phyloP scores from a whole-genome alignment of 768 basidiomycete species.

The Gymnopilus junonius region DNA sequence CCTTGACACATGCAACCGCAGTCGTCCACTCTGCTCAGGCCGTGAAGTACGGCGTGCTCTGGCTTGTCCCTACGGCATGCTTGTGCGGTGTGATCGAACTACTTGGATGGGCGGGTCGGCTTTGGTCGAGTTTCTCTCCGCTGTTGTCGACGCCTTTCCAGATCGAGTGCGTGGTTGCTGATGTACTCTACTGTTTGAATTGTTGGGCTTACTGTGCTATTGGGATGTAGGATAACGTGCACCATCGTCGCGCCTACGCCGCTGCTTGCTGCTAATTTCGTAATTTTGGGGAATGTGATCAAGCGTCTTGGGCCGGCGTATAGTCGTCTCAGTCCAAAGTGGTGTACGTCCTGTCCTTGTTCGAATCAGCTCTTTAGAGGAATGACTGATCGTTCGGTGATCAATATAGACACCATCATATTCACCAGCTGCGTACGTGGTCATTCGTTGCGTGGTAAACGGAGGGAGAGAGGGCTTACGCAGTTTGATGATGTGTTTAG shows the following conservation, averaged over 20 bases:
- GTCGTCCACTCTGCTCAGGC: slow-evolving; percentile 53
- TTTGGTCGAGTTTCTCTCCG: slow-evolving; percentile 50
- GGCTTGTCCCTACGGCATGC: slow-evolving; percentile 52
- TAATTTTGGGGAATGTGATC: slow-evolving; percentile 55
- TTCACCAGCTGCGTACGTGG: slow-evolving; percentile 39
- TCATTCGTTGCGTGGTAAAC: not conserved
- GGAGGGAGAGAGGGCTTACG: no score
- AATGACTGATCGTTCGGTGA: not conserved
- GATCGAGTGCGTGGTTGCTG: slow-evolving; percentile 46
- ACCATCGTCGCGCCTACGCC: slow-evolving; percentile 62
- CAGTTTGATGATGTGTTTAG: slow-evolving; percentile 8
- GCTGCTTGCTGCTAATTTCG: slow-evolving; percentile 59
- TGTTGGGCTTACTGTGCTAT: not conserved
- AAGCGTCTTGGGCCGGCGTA: slow-evolving; percentile 46
- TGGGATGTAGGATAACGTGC: slow-evolving; percentile 35
- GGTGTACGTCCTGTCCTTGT: slow-evolving; percentile 34
- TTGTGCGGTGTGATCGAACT: slow-evolving; percentile 54
- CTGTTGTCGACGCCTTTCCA: slow-evolving; percentile 31
- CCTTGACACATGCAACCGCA: slow-evolving; percentile 27
- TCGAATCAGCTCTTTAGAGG: not conserved
- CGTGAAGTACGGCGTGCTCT: slow-evolving; percentile 50
- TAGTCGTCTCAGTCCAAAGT: slow-evolving; percentile 49
- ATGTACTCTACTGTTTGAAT: no score
- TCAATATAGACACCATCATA: slow-evolving; percentile 39
- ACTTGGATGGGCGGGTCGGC: slow-evolving; percentile 57